These are phyloP conservation scores for Heliamphora ciliata DNA, from an alignment of 179 eudicot species.

Conservation along the genomic window DNA sequence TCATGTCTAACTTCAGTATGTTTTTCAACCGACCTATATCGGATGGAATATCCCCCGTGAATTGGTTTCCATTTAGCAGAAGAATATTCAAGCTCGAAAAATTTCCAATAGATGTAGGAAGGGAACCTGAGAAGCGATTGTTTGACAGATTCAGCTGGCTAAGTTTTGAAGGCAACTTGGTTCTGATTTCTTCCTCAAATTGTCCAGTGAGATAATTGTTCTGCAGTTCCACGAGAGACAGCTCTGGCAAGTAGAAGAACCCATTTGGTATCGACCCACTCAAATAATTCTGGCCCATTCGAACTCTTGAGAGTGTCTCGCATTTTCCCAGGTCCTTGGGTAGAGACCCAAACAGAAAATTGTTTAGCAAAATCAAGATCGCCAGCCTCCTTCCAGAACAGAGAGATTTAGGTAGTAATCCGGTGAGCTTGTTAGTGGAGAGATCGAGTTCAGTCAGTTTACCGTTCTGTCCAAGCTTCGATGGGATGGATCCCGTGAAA, in stretches of 20 bases:
- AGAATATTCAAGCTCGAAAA: conserved; percentile 36
- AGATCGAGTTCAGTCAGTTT: conserved; percentile 39
- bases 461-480: conserved; percentile 41
- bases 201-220: conserved; percentile 44
- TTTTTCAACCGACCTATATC: conserved; percentile 29
- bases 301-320: conserved; percentile 31
- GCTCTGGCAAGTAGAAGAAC: conserved; percentile 40
- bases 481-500: conserved; percentile 47
- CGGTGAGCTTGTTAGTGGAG: conserved; percentile 50
- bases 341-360: conserved; percentile 44
- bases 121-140: conserved; percentile 38
- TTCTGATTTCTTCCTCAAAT: conserved; percentile 21
- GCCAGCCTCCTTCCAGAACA: conserved; percentile 40
- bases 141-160: conserved; percentile 42
- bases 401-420: conserved; percentile 35
- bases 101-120: conserved; percentile 39
- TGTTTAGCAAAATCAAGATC: conserved; percentile 43
- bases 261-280: conserved; percentile 49
- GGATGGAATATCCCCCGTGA: conserved; percentile 42
- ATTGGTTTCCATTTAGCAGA: conserved; percentile 28
- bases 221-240: conserved; percentile 45
- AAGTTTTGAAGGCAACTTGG: conserved; percentile 21
- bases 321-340: conserved; percentile 48
- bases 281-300: conserved; percentile 49
- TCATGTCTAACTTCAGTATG: conserved; percentile 36